Evolutionary conservation across 148 eudicot species (phyloP).

Genomic region (Suaeda aralocaspica): DNA sequence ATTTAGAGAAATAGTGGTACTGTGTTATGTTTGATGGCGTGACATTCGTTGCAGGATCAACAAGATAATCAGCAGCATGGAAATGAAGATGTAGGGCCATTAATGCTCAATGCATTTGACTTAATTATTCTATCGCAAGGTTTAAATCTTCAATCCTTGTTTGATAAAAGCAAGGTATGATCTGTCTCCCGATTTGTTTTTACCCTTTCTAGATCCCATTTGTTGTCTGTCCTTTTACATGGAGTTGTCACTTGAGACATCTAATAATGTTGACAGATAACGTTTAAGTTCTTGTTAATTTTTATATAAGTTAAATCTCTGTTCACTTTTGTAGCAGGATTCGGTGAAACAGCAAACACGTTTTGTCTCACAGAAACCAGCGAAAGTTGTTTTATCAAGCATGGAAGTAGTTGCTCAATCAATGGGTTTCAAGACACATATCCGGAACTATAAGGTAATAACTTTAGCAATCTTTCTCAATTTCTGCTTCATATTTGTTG

Average conservation of each 20-base stretch:
- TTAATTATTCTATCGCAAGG: conserved; percentile 90
- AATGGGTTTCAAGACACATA: conserved; percentile 98
- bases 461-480: background rate
- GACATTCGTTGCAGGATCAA: conserved; percentile 50
- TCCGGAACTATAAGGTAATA: conserved; percentile 82
- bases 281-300: background rate
- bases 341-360: conserved; percentile 78
- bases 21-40: background rate
- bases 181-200: background rate
- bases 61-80: conserved; percentile 36
- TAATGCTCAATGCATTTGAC: conserved; percentile 88
- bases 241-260: background rate
- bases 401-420: conserved; percentile 98
- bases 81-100: conserved; percentile 62
- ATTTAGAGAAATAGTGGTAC: background rate
- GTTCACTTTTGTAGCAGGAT: conserved; percentile 45
- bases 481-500: background rate
- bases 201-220: background rate
- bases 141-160: conserved; percentile 72
- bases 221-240: no score
- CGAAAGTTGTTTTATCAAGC: conserved; percentile 73
- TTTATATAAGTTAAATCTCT: background rate
- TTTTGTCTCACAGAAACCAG: conserved; percentile 83
- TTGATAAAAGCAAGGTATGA: conserved; percentile 76
- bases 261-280: background rate